phyloP scores from a whole-genome alignment of 2,329 filamentous ascomycete genomes.

The Aspergillus sp. region DNA sequence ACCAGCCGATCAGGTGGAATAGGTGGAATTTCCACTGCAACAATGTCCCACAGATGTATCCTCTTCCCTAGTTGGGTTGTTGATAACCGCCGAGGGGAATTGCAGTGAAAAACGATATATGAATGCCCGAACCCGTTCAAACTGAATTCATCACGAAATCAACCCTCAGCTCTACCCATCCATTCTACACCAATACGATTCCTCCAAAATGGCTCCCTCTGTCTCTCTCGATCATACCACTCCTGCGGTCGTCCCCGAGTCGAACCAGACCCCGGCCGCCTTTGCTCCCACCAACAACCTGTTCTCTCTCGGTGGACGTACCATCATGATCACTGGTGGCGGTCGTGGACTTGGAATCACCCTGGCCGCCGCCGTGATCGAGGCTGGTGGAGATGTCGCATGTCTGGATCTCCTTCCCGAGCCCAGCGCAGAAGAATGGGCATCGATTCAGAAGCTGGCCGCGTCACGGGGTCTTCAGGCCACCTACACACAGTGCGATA shows the following conservation, averaged over 20 bases:
- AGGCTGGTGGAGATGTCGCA: slow-evolving; percentile 47
- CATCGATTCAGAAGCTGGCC: slow-evolving; percentile 38
- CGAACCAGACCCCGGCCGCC: slow-evolving; percentile 24
- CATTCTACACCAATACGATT: not conserved
- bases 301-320: slow-evolving; percentile 43
- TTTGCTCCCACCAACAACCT: slow-evolving; percentile 23
- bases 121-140: not conserved
- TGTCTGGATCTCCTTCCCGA: slow-evolving; percentile 43
- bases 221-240: slow-evolving; percentile 17
- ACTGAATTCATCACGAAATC: not conserved
- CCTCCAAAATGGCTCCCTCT: slow-evolving; percentile 16
- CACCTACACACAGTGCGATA: slow-evolving; percentile 44
- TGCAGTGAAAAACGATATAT: too few species aligned
- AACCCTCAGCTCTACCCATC: not conserved
- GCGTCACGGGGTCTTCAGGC: slow-evolving; percentile 27
- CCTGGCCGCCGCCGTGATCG: slow-evolving; percentile 45
- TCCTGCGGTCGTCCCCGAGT: slow-evolving; percentile 21
- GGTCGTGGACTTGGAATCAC: slow-evolving; percentile 49
- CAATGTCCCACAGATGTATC: too few species aligned
- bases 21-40: too few species aligned
- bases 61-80: too few species aligned
- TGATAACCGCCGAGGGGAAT: too few species aligned
- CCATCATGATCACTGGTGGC: slow-evolving; percentile 46
- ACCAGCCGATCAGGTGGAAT: too few species aligned
- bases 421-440: slow-evolving; percentile 35